Evolutionary conservation across 257 asterid species (phyloP).

Genomic region (Cruciata laevipes): DNA sequence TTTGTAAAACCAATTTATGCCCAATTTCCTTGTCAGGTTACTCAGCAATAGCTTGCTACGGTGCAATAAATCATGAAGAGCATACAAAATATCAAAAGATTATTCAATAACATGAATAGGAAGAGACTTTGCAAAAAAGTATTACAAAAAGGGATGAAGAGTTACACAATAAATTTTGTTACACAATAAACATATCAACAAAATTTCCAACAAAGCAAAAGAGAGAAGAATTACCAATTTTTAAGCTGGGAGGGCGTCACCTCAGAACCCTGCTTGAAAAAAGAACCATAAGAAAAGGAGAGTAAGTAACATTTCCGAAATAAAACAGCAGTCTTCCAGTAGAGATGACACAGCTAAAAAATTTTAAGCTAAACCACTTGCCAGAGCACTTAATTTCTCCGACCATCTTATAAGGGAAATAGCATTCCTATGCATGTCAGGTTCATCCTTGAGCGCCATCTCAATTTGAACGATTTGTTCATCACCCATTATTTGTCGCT

Average conservation of each 20-base stretch:
- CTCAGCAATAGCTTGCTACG: not conserved
- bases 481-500: conserved; percentile 88
- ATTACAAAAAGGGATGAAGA: not conserved
- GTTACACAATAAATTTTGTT: not conserved
- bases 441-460: conserved; percentile 69
- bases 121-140: not conserved
- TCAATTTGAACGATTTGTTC: conserved; percentile 69
- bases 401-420: conserved; percentile 57
- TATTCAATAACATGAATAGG: not conserved
- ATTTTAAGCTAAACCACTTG: conserved; percentile 29
- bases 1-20: not conserved
- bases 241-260: conserved; percentile 88
- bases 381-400: conserved; percentile 66
- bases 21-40: not conserved
- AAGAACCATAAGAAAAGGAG: not conserved
- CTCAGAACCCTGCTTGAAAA: conserved; percentile 78
- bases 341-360: conserved; percentile 1
- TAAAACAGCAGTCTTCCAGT: conserved; percentile 8
- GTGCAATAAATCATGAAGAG: not conserved
- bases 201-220: not conserved
- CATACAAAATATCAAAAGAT: not conserved
- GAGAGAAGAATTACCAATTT: conserved; percentile 56
- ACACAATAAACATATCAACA: not conserved
- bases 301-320: conserved; percentile 13
- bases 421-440: conserved; percentile 88